phyloP scores from a whole-genome alignment of 371 early-diverging fungal species.

The Quaeritorhiza haematococci region DNA sequence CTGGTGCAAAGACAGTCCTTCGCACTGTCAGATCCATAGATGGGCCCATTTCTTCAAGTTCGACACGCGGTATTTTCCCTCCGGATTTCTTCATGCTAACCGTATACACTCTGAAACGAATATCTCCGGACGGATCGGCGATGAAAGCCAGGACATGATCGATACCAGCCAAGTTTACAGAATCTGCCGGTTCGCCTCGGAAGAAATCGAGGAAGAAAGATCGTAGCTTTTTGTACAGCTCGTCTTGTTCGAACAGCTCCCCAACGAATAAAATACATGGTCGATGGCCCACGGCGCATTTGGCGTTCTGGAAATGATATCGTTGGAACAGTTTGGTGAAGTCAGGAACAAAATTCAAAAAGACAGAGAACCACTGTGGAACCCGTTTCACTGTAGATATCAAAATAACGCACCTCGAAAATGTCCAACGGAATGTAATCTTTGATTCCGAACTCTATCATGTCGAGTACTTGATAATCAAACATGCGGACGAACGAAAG shows the following conservation, averaged over 20 bases:
- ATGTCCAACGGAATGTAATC: constrained; percentile 57
- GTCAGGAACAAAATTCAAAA: no score
- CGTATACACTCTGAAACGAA: constrained; percentile 59
- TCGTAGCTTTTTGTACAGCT: constrained; percentile 66
- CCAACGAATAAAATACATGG: constrained; percentile 89
- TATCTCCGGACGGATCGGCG: constrained; percentile 47
- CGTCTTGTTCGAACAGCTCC: constrained; percentile 72
- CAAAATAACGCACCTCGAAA: constrained; percentile 52
- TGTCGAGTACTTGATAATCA: constrained; percentile 87
- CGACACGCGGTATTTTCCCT: constrained; percentile 76
- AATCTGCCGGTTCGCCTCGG: constrained; percentile 64
- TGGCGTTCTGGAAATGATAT: constrained; percentile 49
- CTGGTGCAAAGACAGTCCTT: constrained; percentile 65
- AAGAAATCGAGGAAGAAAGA: constrained; percentile 87
- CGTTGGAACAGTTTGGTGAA: constrained; percentile 17
- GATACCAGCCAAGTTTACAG: constrained; percentile 78
- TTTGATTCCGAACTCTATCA: constrained; percentile 89
- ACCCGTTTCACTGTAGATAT: neutral
- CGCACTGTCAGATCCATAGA: constrained; percentile 74
- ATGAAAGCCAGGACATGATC: constrained; percentile 86
- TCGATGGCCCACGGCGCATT: constrained; percentile 71
- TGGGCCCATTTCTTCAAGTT: constrained; percentile 93
- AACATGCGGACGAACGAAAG: constrained; percentile 85
- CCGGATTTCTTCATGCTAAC: constrained; percentile 83
- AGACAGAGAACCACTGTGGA: neutral